A percentile compares a stretch with the other conserved stretches of the same genome.
Evolutionary conservation across 768 basidiomycete species (phyloP).

Genomic region (Gelatoporia subvermispora): DNA sequence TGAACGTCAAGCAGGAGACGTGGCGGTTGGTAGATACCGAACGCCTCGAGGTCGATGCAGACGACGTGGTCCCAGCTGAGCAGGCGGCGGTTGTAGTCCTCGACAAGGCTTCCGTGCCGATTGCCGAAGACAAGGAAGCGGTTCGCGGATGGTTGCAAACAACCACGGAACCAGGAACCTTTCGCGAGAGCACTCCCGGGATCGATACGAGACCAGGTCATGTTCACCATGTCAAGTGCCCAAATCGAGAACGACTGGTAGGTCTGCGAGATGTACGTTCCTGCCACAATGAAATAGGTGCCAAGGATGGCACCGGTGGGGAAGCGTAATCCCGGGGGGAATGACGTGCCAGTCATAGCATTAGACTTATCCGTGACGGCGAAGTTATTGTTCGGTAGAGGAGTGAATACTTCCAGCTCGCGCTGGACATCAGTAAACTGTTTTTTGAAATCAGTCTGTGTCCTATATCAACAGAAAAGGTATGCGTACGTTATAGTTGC

Average conservation of each 20-base stretch:
- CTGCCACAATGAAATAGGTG: slow-evolving; percentile 87
- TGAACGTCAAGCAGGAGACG: slow-evolving; percentile 55
- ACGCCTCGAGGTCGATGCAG: slow-evolving; percentile 87
- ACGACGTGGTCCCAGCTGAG: slow-evolving; percentile 92
- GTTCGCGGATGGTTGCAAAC: slow-evolving; percentile 80
- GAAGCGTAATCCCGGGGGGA: slow-evolving; percentile 94
- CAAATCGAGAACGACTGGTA: slow-evolving; percentile 96
- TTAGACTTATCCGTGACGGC: slow-evolving; percentile 75
- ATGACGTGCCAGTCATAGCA: slow-evolving; percentile 73
- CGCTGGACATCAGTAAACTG: slow-evolving; percentile 94
- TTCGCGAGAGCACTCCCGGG: slow-evolving; percentile 78
- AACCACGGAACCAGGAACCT: slow-evolving; percentile 94
- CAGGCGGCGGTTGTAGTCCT: slow-evolving; percentile 88
- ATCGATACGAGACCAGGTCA: slow-evolving; percentile 87
- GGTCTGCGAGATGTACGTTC: slow-evolving; percentile 91
- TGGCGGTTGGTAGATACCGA: slow-evolving; percentile 93
- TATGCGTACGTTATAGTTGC: slow-evolving; percentile 85
- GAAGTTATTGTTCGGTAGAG: slow-evolving; percentile 71
- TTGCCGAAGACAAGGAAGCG: slow-evolving; percentile 92
- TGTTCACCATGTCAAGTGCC: slow-evolving; percentile 81
- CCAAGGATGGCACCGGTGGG: slow-evolving; percentile 92
- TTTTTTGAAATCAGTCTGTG: neutral
- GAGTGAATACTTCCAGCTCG: slow-evolving; percentile 89
- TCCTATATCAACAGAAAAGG: neutral
- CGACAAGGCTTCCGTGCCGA: slow-evolving; percentile 78